Percentiles rank a stretch among this genome's conserved stretches.
Evolutionary conservation across 2,329 filamentous ascomycete species (phyloP).

Genomic region (Fusarium bulbicola): DNA sequence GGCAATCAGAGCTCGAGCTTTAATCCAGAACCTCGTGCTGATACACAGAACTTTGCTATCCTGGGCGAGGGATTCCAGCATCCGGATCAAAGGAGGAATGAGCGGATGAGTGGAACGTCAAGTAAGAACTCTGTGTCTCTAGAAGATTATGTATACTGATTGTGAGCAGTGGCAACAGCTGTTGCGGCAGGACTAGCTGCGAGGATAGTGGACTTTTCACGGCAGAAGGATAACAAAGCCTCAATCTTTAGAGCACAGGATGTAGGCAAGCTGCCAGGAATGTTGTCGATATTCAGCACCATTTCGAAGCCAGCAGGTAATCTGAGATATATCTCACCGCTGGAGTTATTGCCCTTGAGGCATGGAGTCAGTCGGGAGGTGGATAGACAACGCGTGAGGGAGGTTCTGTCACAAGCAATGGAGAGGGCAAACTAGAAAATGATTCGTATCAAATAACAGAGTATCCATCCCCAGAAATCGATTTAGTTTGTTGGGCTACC

Average conservation of each 20-base stretch:
- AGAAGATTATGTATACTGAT: rapidly evolving
- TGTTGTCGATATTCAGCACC: neutral
- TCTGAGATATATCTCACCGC: neutral
- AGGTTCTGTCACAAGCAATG: neutral
- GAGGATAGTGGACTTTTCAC: rapidly evolving
- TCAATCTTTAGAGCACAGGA: neutral
- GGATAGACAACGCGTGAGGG: neutral
- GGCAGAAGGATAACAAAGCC: rapidly evolving
- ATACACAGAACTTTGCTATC: neutral
- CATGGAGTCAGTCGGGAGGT: neutral
- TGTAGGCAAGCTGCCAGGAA: rapidly evolving
- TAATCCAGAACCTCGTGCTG: rapidly evolving
- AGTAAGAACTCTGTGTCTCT: neutral
- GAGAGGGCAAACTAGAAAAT: neutral
- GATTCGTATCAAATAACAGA: rapidly evolving
- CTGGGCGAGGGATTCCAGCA: rapidly evolving
- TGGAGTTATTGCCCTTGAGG: rapidly evolving
- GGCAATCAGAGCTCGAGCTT: neutral
- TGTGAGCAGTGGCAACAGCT: neutral
- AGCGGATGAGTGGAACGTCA: rapidly evolving
- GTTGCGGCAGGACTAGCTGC: rapidly evolving
- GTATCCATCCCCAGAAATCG: rapidly evolving
- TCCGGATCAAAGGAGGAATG: neutral
- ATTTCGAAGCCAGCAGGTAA: neutral
- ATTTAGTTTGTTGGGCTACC: rapidly evolving